Evolutionary conservation across 768 basidiomycete species (phyloP).

Genomic region (Naganishia vaughanmartiniae): DNA sequence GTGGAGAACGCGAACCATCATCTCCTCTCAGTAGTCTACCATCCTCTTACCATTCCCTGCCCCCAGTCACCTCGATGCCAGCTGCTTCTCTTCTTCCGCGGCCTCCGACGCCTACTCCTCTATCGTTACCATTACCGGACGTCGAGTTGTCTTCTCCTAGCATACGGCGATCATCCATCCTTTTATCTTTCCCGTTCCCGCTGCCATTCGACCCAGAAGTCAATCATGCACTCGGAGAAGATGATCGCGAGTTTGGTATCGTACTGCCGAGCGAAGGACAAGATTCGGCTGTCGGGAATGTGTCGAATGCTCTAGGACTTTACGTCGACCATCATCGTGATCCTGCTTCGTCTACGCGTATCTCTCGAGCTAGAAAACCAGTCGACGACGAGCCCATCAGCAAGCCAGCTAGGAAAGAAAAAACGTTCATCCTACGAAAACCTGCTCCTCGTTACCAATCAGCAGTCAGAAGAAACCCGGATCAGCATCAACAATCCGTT

Average conservation of each 20-base stretch:
- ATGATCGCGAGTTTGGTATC: not conserved
- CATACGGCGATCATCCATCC: not conserved
- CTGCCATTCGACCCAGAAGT: not conserved
- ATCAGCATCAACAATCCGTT: not conserved
- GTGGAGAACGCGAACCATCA: not conserved
- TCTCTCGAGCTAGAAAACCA: not conserved
- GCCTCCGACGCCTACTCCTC: too few relatives aligned
- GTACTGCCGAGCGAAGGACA: not conserved
- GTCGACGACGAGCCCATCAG: not conserved
- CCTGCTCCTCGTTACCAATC: not conserved
- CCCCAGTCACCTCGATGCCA: not conserved
- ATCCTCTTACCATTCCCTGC: not conserved
- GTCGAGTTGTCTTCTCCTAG: not conserved
- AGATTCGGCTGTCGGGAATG: not conserved
- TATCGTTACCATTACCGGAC: too few relatives aligned
- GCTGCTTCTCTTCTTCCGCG: not conserved
- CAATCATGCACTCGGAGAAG: not conserved
- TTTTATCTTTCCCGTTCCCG: not conserved
- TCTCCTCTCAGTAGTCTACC: conserved; percentile 8
- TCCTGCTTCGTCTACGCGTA: too few relatives aligned
- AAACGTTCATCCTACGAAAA: not conserved
- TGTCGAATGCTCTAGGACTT: not conserved
- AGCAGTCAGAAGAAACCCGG: not conserved
- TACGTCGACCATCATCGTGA: not conserved
- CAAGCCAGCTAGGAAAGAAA: not conserved